phyloP scores from a whole-genome alignment of 2,329 filamentous ascomycete genomes.

The Aspergillus japonicus region DNA sequence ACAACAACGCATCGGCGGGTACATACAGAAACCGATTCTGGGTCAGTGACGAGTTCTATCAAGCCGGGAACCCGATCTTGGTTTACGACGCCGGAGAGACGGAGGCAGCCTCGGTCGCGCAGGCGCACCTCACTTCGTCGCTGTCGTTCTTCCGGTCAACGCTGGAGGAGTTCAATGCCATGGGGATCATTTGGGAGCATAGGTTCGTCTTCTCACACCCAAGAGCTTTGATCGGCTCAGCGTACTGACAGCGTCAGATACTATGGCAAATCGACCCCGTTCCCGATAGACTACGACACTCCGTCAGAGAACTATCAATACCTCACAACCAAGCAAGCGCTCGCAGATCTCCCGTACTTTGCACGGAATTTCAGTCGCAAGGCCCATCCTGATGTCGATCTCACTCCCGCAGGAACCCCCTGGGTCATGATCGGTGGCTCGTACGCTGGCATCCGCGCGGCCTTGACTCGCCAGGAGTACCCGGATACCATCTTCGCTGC shows the following conservation, averaged over 20 bases:
- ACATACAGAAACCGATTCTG: slow-evolving; percentile 58
- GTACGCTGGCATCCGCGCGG: slow-evolving; percentile 46
- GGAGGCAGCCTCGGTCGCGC: slow-evolving; percentile 27
- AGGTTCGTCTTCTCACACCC: slow-evolving; percentile 30
- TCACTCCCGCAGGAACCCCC: slow-evolving; percentile 42
- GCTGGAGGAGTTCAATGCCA: slow-evolving; percentile 36
- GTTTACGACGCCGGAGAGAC: slow-evolving; percentile 51
- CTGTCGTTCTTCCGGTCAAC: slow-evolving; percentile 32
- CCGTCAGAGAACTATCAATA: slow-evolving; percentile 42
- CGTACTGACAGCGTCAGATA: slow-evolving; percentile 32
- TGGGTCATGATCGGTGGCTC: slow-evolving; percentile 51
- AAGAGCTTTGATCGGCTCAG: background rate
- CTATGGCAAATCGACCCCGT: slow-evolving; percentile 44
- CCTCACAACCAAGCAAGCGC: slow-evolving; percentile 44
- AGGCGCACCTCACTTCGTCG: slow-evolving; percentile 11
- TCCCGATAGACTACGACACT: slow-evolving; percentile 35
- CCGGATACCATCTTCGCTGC: slow-evolving; percentile 44
- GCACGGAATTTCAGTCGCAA: slow-evolving; percentile 40
- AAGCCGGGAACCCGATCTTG: slow-evolving; percentile 53
- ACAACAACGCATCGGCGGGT: slow-evolving; percentile 36
- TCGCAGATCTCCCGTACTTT: slow-evolving; percentile 48
- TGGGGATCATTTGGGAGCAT: slow-evolving; percentile 45
- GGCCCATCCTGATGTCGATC: slow-evolving; percentile 32
- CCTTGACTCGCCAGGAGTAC: slow-evolving; percentile 45
- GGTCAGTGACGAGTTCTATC: slow-evolving; percentile 55